Conservation (phyloP, 1,284 basidiomycete species). For the Austroboletus niveus region DNA sequence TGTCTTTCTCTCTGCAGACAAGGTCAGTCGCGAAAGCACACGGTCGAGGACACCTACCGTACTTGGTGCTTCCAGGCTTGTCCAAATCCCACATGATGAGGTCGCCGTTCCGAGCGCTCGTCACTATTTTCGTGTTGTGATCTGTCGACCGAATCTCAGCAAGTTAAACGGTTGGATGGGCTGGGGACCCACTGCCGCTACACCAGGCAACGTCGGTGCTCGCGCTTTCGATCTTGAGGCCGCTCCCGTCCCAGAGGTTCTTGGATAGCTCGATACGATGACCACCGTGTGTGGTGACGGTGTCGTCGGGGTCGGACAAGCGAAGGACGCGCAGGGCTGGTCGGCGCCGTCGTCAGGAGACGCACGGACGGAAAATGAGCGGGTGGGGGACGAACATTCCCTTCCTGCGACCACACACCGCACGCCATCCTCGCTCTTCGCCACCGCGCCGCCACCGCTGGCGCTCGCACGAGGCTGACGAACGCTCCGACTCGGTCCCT, state of each 20-base stretch:
- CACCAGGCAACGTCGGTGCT: conserved; percentile 84
- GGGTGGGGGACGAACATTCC: conserved; percentile 53
- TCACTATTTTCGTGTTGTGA: conserved; percentile 77
- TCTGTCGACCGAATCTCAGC: conserved; percentile 38
- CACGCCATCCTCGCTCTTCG: conserved; percentile 61
- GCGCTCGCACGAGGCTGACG: conserved; percentile 55
- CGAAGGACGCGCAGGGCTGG: conserved; percentile 66
- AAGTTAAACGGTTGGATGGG: neutral
- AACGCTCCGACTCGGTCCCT: conserved; percentile 49
- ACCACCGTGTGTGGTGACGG: conserved; percentile 42
- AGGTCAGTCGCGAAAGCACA: conserved; percentile 14
- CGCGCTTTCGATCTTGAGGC: conserved; percentile 71
- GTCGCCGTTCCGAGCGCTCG: conserved; percentile 81
- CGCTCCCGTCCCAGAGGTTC: conserved; percentile 72
- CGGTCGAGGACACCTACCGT: conserved; percentile 48
- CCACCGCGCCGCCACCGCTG: conserved; percentile 60
- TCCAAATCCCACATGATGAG: conserved; percentile 84
- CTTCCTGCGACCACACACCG: conserved; percentile 70
- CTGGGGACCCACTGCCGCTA: conserved; percentile 56
- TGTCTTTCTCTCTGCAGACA: conserved; percentile 58
- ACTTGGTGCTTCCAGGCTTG: conserved; percentile 64
- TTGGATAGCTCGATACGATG: conserved; percentile 63
- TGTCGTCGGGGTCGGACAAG: conserved; percentile 47
- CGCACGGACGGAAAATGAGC: conserved; percentile 1
- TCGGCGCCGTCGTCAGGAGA: conserved; percentile 14